Percentiles rank a stretch among this genome's conserved stretches.
Evolutionary conservation across 2,329 filamentous ascomycete genomes (phyloP).

Genomic region (Drechslera avenae): DNA sequence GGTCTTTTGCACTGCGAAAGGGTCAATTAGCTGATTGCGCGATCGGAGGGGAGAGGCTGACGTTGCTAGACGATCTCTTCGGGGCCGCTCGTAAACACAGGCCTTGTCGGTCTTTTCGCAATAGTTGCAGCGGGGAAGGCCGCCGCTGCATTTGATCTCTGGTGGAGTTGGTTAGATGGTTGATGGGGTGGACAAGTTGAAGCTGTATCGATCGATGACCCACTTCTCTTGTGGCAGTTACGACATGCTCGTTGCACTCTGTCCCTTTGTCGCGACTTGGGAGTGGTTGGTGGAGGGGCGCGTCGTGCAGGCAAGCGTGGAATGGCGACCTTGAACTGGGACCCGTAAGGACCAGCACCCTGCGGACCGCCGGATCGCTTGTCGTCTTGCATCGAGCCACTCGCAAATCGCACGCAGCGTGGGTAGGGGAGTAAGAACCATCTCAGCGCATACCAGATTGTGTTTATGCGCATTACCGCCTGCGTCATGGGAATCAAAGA

Average conservation of each 20-base stretch:
- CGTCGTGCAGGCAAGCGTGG: constrained; percentile 10
- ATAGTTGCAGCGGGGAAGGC: constrained; percentile 36
- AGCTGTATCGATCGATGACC: background rate
- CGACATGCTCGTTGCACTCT: constrained; percentile 17
- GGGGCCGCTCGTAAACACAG: constrained; percentile 38
- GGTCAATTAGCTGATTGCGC: constrained; percentile 1
- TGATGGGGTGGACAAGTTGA: background rate
- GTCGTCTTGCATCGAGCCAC: constrained; percentile 12
- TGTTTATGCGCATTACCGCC: background rate
- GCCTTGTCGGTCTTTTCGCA: constrained; percentile 32
- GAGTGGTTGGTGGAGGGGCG: constrained; percentile 5
- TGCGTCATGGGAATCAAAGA: constrained; percentile 5
- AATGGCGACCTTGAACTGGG: constrained; percentile 14
- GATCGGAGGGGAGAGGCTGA: constrained; percentile 12
- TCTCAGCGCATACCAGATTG: background rate
- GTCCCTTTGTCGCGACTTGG: constrained; percentile 11
- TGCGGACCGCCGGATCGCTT: background rate
- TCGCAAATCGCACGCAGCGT: constrained; percentile 2
- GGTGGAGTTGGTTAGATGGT: background rate
- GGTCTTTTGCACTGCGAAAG: constrained; percentile 17
- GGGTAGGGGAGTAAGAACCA: constrained; percentile 1
- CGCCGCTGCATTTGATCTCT: constrained; percentile 46
- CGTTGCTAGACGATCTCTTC: constrained; percentile 36
- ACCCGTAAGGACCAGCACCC: background rate
- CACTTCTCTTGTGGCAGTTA: constrained; percentile 24